Base-by-base conservation (phyloP, 768 basidiomycete genomes). In the Neoboletus magnificus region DNA sequence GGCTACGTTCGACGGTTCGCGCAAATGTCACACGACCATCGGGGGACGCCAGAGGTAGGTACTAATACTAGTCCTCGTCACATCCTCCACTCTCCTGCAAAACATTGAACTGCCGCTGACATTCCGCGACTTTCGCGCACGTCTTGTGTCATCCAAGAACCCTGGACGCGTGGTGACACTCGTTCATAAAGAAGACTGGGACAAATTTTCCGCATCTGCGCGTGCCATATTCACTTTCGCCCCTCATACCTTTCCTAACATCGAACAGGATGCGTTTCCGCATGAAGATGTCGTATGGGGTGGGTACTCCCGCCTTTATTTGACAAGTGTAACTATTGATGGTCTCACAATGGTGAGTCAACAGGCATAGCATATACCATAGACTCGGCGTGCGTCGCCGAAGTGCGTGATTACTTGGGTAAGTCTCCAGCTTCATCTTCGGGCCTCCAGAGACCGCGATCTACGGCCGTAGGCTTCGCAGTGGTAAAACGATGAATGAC, bases 81-180 rank as follows among this genome's bases (percentile, higher is more conserved):
- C 35, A 22, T 44, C 35, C 4, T n/a, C n/a, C 11, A n/a, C 22
- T 20, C 18, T 20, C 30, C 33, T 33, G 18, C 30, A 35, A 36
- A 41, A 12, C 12, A 10, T 33, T 32, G n/a, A 35, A 22, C 41
- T 30, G 22, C 48, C 30, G 40, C 32, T 41, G 36, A 55, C 42
- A 37, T 41, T 15, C 10, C 22, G 15, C 50, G 13, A 22, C 44
- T 23, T 39, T 12, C 33, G 18, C 32, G 44, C 42, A 12, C 18
- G 15, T 27, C 20, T 25, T 29, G 30, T 7, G 16, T 20, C 32
- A 8, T 57, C 25, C 6, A 59, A 92, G 90, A 82, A 76, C 48
- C 93, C 93, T 3, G 94, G 94, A 3, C 75, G 93, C 41, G 95
- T 96, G 1, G 94, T 96, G 1, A 98, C 94, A 1, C 77, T 98